phyloP scores from a whole-genome alignment of 371 early-diverging fungal genomes.

The Dichotomocladium elegans region DNA sequence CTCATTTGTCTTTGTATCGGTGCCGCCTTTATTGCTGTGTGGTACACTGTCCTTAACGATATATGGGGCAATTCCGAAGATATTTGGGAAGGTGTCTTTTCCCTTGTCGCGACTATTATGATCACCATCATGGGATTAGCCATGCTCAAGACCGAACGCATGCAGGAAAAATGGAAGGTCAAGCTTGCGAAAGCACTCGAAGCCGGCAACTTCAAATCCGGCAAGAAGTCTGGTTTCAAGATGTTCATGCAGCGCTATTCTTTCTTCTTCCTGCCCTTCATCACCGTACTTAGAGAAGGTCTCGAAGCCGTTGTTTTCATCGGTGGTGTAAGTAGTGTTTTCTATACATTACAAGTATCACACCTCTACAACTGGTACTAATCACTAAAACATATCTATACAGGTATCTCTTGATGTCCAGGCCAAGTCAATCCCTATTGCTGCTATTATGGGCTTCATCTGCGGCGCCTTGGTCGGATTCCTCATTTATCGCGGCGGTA shows the following conservation, averaged over 20 bases:
- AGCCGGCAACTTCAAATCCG: not conserved
- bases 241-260: slow-evolving; percentile 45
- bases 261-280: slow-evolving; percentile 71
- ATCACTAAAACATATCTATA: not conserved
- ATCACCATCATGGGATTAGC: slow-evolving; percentile 73
- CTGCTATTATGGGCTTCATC: slow-evolving; percentile 68
- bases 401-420: slow-evolving; percentile 67
- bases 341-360: not conserved
- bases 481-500: slow-evolving; percentile 68
- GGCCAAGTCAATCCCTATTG: slow-evolving; percentile 73
- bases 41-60: slow-evolving; percentile 43
- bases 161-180: slow-evolving; percentile 70
- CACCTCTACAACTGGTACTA: not conserved
- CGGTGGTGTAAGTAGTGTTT: slow-evolving; percentile 67
- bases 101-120: slow-evolving; percentile 62
- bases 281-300: slow-evolving; percentile 82
- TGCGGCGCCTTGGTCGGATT: slow-evolving; percentile 68
- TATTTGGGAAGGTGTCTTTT: slow-evolving; percentile 80
- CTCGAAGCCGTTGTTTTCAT: slow-evolving; percentile 82
- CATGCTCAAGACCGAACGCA: slow-evolving; percentile 69
- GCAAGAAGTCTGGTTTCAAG: slow-evolving; percentile 8
- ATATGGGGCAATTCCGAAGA: slow-evolving; percentile 67
- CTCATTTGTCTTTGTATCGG: slow-evolving; percentile 64
- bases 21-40: slow-evolving; percentile 68
- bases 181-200: slow-evolving; percentile 57